Evolutionary conservation across 2,329 filamentous ascomycete species (phyloP).

Genomic region (Teratosphaeria pseudoeucalypti): DNA sequence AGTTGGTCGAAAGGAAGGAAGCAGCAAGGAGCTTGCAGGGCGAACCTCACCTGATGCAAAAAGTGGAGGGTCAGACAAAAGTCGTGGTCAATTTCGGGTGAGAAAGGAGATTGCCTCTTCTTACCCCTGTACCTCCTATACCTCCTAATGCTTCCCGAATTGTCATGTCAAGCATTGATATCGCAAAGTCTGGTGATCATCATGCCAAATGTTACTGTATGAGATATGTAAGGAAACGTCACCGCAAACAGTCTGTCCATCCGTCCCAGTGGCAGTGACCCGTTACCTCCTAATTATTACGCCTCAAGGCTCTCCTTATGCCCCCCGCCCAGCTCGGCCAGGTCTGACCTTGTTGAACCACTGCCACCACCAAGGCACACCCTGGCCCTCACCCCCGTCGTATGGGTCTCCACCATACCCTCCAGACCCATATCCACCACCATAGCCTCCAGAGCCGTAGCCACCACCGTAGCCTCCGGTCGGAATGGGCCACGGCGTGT

Average conservation of each 20-base stretch:
- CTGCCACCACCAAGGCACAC: constrained; percentile 1
- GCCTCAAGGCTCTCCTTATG: background rate
- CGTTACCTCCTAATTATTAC: background rate
- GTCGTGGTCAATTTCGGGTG: background rate
- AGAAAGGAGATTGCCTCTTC: background rate
- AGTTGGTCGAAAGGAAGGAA: background rate
- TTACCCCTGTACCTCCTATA: too few relatives aligned
- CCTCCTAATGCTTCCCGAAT: background rate
- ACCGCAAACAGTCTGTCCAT: background rate
- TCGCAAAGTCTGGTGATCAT: background rate
- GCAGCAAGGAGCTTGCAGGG: background rate
- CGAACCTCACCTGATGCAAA: background rate
- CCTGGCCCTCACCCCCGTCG: background rate
- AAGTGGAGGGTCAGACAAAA: background rate
- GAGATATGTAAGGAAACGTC: background rate
- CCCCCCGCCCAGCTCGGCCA: background rate
- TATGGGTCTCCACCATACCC: background rate
- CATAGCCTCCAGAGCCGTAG: background rate
- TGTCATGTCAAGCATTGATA: background rate
- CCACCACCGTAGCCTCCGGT: constrained; percentile 2
- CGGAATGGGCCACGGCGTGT: constrained; percentile 7
- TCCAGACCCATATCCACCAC: background rate
- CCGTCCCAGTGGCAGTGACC: background rate
- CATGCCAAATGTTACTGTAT: background rate
- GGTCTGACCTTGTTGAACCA: constrained; percentile 1